A percentile compares a stretch with the other conserved stretches of the same genome.
Conservation (phyloP, 176 grass and related monocot genomes). For the Bromus sterilis region DNA sequence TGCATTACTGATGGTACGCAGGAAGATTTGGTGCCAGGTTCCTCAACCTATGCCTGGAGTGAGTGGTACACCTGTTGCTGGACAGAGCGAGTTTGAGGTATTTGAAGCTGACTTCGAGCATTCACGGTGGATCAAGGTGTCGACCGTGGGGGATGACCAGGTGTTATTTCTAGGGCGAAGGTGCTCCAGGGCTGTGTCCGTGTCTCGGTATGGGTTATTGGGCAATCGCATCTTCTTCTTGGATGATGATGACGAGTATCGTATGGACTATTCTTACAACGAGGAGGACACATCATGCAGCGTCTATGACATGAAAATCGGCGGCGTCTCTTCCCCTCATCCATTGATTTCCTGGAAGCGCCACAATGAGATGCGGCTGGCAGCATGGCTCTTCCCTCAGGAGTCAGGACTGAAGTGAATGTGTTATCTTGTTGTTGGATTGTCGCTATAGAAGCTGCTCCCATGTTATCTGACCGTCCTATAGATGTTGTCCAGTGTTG, state of each 20-base stretch:
- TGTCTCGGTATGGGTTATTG: neutral
- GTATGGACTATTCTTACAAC: too few relatives aligned
- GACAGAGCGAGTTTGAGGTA: neutral
- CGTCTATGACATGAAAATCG: too few relatives aligned
- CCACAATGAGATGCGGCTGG: neutral
- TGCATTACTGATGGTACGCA: neutral
- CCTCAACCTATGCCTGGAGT: neutral
- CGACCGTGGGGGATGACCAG: neutral
- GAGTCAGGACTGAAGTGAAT: neutral
- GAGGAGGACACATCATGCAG: too few relatives aligned
- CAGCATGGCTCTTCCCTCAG: neutral
- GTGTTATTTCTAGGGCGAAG: neutral
- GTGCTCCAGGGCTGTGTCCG: neutral
- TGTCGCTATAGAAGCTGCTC: neutral
- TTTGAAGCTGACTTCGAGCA: neutral
- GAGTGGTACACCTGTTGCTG: neutral
- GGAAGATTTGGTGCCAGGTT: neutral
- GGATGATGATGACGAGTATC: neutral
- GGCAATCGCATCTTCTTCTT: neutral
- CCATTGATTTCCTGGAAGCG: neutral
- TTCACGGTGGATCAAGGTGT: neutral
- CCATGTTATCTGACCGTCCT: neutral
- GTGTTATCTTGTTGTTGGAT: too few relatives aligned
- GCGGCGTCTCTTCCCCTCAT: neutral
- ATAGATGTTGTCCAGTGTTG: neutral